Evolutionary conservation across 2,329 filamentous ascomycete species (phyloP), one percentile per base, ranked within the genome.

Genomic region (Fusarium solani-melongenae): DNA sequence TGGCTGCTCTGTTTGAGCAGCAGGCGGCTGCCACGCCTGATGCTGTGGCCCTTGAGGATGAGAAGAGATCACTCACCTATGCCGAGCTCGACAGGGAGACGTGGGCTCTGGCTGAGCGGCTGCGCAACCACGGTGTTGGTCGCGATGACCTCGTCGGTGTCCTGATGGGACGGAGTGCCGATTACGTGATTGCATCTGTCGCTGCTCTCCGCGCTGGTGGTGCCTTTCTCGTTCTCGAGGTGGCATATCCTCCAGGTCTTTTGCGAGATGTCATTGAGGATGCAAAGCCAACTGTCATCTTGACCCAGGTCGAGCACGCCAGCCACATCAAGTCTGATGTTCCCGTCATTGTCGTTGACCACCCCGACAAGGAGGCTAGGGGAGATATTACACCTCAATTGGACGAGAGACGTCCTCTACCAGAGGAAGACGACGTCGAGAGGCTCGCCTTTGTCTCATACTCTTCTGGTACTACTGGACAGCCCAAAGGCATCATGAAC

Each of bases 401-500:
- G 24, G 77, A 86, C n/a, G 79, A 84, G 6, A 84, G 86, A 60
- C 81, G 86, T 17, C 86, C 87, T 12, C 79, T 91, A 24, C 91
- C 92, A 3, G 84, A 87, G 0, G 89, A 92, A 9, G 87, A 91
- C 76, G 93, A 95, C 77, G 82, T 95, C 62, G 93, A 95, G 72
- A 88, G 91, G 49, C 86, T 95, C 22, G 90, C 92, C 20, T 96
- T 95, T 79, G 92, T 95, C n/a, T 92, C 92, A 1, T 95, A 95
- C 82, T 94, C 92, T 1, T 94, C 92, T 6, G 93, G 93, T 38
- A 94, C 93, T 0, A 95, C 93, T 1, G 93, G 93, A 73, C 91
- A 90, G 72, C 93, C 93, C n/a, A 95, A 95, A 82, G 93, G 93
- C 63, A 95, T 96, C 78, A 92, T 92, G 62, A 95, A 95, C 79